Conservation (phyloP, 2,329 filamentous ascomycete species). For the Lasiodiplodia gonubiensis region DNA sequence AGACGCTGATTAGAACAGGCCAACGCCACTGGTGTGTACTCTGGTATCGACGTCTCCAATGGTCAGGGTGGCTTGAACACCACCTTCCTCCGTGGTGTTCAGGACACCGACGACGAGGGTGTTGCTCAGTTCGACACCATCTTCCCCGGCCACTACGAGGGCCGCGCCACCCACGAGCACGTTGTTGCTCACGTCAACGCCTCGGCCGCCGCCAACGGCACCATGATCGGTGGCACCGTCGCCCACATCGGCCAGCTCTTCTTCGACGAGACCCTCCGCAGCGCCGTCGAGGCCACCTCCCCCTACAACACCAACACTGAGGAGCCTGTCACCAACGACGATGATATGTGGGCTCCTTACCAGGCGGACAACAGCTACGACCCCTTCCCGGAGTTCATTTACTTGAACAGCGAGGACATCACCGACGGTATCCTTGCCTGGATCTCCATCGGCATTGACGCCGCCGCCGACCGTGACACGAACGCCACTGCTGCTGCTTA, state of each 20-base stretch:
- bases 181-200: conserved; percentile 46
- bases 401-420: conserved; percentile 43
- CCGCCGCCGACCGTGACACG: conserved; percentile 12
- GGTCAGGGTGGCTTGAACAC: conserved; percentile 51
- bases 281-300: conserved; percentile 53
- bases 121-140: conserved; percentile 58
- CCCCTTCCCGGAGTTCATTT: conserved; percentile 63
- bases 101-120: conserved; percentile 54
- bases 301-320: conserved; percentile 55
- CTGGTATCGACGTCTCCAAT: conserved; percentile 47
- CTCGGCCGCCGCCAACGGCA: conserved; percentile 55
- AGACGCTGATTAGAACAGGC: conserved; percentile 35
- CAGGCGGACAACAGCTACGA: conserved; percentile 43
- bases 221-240: conserved; percentile 55
- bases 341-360: conserved; percentile 39
- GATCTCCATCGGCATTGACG: conserved; percentile 33
- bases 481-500: conserved; percentile 26
- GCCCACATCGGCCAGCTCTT: conserved; percentile 70
- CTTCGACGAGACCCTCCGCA: conserved; percentile 65
- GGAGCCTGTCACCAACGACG: conserved; percentile 54
- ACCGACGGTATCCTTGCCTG: conserved; percentile 42
- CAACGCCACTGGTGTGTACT: conserved; percentile 50
- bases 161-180: conserved; percentile 49
- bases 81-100: conserved; percentile 56
- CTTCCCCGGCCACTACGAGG: conserved; percentile 48